Percentiles rank a stretch among this genome's conserved stretches.
These are phyloP conservation scores for Astrothelium subdiscretum DNA, from an alignment of 495 filamentous ascomycete genomes.

Conservation along the genomic window DNA sequence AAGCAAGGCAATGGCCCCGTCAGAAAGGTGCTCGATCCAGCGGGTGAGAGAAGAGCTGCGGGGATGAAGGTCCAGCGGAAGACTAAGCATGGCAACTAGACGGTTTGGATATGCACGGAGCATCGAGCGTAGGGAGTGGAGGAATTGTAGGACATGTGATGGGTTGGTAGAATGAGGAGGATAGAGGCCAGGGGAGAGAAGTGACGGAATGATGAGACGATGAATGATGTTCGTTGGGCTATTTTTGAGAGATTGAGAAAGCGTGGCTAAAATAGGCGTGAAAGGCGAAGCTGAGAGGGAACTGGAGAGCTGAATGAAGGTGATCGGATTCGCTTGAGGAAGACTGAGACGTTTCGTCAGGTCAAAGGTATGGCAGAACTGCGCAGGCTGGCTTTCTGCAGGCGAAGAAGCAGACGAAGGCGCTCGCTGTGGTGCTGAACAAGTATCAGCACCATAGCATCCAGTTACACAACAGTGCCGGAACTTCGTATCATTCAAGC, in stretches of 20 bases:
- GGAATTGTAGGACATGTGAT: constrained; percentile 63
- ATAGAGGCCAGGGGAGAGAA: constrained; percentile 77
- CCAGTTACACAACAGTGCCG: constrained; percentile 11
- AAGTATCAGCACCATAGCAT: constrained; percentile 6
- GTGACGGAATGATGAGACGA: constrained; percentile 68
- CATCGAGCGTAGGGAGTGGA: constrained; percentile 68
- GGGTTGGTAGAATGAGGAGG: constrained; percentile 55
- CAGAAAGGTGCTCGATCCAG: constrained; percentile 77
- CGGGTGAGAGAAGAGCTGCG: constrained; percentile 66
- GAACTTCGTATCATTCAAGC: constrained; percentile 9
- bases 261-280: constrained; percentile 45
- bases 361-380: constrained; percentile 85
- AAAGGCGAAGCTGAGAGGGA: constrained; percentile 42
- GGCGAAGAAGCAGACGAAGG: not conserved
- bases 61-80: constrained; percentile 73
- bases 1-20: constrained; percentile 79
- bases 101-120: constrained; percentile 52
- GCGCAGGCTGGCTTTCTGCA: constrained; percentile 6
- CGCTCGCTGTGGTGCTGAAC: constrained; percentile 8
- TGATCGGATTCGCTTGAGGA: constrained; percentile 42
- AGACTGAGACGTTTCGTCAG: constrained; percentile 70
- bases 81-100: constrained; percentile 62
- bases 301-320: constrained; percentile 40
- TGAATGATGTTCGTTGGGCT: constrained; percentile 54
- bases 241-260: constrained; percentile 46